These are phyloP conservation scores for Microdochium nivale DNA, from an alignment of 2,329 filamentous ascomycete species.

Conservation along the genomic window DNA sequence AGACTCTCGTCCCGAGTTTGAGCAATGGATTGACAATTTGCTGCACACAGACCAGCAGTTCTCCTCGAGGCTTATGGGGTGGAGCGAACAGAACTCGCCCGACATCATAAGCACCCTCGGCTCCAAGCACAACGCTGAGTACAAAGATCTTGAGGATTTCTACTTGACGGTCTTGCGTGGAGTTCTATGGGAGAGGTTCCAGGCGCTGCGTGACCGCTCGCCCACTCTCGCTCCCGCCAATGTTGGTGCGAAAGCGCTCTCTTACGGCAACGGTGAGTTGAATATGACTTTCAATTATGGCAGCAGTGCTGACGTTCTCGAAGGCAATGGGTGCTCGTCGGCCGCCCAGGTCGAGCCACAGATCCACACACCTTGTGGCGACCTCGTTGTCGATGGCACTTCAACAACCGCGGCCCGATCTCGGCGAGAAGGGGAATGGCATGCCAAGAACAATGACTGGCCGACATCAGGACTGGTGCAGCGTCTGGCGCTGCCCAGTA, in stretches of 20 bases:
- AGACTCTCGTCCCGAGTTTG: constrained; percentile 10
- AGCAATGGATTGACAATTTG: constrained; percentile 6
- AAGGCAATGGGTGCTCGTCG: not conserved
- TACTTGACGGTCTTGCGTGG: constrained; percentile 7
- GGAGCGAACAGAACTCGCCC: constrained; percentile 4
- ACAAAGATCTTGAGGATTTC: constrained; percentile 7
- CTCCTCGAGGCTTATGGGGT: constrained; percentile 9
- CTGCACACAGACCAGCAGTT: constrained; percentile 4
- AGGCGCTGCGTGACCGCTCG: constrained; percentile 4
- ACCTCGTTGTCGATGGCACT: constrained; percentile 13
- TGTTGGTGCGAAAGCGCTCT: not conserved
- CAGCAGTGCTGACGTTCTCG: not conserved
- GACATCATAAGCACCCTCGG: constrained; percentile 11
- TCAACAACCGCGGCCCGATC: constrained; percentile 5
- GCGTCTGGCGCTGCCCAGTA: not conserved
- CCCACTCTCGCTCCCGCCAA: not conserved
- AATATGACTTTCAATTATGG: not conserved
- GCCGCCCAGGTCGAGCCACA: constrained; percentile 4
- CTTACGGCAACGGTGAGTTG: not conserved
- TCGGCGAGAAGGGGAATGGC: not conserved
- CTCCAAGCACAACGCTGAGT: constrained; percentile 4
- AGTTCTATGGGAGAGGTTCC: constrained; percentile 7
- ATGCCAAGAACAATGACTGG: not conserved
- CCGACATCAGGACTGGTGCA: not conserved
- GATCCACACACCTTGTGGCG: constrained; percentile 7